Percentiles rank a stretch among this genome's conserved stretches.
Conservation (phyloP, 1,139 yeast species). For the Yamadazyma sp. region DNA sequence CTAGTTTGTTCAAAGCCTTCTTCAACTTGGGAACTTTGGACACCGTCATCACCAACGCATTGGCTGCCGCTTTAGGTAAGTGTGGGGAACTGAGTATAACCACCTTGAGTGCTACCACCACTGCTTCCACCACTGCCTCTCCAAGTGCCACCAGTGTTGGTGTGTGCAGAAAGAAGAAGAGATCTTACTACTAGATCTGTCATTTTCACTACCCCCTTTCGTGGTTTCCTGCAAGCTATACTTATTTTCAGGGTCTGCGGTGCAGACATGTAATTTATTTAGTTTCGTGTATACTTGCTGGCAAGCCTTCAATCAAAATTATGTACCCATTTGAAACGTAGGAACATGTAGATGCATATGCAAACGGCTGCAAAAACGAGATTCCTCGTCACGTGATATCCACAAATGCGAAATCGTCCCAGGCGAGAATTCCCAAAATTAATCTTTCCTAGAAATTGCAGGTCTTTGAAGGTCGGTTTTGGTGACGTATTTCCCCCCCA, state of each 20-base stretch:
- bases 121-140: conserved; percentile 19
- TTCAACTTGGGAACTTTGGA: conserved; percentile 41
- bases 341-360: too few species aligned
- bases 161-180: conserved; percentile 19
- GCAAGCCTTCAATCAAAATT: conserved; percentile 3
- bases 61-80: conserved; percentile 46
- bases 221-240: conserved; percentile 9
- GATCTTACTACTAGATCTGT: conserved; percentile 16
- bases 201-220: conserved; percentile 9
- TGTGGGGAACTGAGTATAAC: conserved; percentile 38
- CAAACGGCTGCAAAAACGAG: conserved; percentile 1
- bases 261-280: conserved; percentile 3
- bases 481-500: too few species aligned
- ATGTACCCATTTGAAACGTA: conserved; percentile 1
- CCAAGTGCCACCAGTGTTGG: conserved; percentile 17
- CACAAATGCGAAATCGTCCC: neutral
- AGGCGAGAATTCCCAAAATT: too few species aligned
- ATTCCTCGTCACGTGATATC: too few species aligned
- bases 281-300: conserved; percentile 11
- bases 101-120: conserved; percentile 19
- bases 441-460: too few species aligned
- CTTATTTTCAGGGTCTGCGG: conserved; percentile 6
- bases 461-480: too few species aligned
- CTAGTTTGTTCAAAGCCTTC: conserved; percentile 39
- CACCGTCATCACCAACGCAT: conserved; percentile 43